These are phyloP conservation scores for Phytophthora sp. DNA, from an alignment of 352 stramenopile genomes.

Conservation along the genomic window DNA sequence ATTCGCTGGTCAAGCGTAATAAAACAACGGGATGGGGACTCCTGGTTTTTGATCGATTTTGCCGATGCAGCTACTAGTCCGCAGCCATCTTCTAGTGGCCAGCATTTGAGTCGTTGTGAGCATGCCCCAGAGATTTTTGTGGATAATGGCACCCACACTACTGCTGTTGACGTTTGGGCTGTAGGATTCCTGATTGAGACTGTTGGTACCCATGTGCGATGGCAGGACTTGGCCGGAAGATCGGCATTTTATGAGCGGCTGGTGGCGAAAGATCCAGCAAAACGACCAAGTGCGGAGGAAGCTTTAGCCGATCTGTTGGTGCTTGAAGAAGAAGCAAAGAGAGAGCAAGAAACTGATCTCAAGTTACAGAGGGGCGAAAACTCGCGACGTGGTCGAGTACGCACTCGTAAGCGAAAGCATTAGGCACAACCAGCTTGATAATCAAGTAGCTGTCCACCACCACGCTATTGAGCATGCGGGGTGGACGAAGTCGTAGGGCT, in stretches of 20 bases:
- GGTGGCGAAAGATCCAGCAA: constrained; percentile 8
- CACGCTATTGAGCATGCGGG: no score
- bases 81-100: constrained; percentile 10
- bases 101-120: constrained; percentile 20
- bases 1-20: constrained; percentile 20
- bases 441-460: no score
- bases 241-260: constrained; percentile 1
- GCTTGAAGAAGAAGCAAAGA: not conserved
- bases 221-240: constrained; percentile 10
- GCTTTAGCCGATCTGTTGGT: constrained; percentile 1
- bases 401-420: constrained; percentile 2
- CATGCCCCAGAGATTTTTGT: constrained; percentile 26
- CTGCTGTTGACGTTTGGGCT: constrained; percentile 29
- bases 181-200: constrained; percentile 27
- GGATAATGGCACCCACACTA: constrained; percentile 10
- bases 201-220: constrained; percentile 12
- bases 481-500: no score
- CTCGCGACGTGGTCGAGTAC: not conserved
- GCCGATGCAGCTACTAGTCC: constrained; percentile 6
- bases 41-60: constrained; percentile 25
- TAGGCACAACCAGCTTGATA: no score
- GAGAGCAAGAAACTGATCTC: not conserved
- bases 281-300: constrained; percentile 18
- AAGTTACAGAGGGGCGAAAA: not conserved
- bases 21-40: not conserved